Evolutionary conservation across 179 eudicot species (phyloP).

Genomic region (Actinidia polygama): DNA sequence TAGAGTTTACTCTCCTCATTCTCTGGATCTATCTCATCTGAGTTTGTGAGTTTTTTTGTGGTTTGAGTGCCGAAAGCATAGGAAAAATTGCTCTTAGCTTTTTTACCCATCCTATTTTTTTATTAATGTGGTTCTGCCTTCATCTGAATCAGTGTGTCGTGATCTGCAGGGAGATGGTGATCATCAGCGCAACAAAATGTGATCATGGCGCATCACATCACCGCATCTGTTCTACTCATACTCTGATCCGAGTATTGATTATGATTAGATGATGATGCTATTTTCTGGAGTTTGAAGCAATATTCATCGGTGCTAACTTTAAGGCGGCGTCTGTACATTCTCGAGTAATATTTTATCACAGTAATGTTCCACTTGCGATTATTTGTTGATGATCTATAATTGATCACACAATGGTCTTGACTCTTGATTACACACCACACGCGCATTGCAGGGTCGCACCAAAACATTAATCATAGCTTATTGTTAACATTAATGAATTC

Average conservation of each 20-base stretch:
- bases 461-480: background rate
- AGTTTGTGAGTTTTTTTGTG: no score
- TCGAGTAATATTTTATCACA: background rate
- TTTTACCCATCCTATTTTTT: background rate
- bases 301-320: background rate
- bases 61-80: no score
- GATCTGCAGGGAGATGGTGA: background rate
- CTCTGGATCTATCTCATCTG: no score
- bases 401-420: background rate
- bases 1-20: no score
- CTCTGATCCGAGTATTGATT: background rate
- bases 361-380: no score
- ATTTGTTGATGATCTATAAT: background rate
- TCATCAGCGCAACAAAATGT: no score
- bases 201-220: background rate
- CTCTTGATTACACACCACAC: no score
- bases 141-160: background rate
- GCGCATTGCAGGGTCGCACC: background rate
- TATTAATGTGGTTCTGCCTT: background rate
- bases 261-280: background rate
- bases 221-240: background rate
- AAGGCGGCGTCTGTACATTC: background rate
- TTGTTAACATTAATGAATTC: background rate
- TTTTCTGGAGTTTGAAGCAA: background rate
- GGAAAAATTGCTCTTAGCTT: background rate